phyloP scores from a whole-genome alignment of 106 monocot species.

The Dendrobium catenatum region DNA sequence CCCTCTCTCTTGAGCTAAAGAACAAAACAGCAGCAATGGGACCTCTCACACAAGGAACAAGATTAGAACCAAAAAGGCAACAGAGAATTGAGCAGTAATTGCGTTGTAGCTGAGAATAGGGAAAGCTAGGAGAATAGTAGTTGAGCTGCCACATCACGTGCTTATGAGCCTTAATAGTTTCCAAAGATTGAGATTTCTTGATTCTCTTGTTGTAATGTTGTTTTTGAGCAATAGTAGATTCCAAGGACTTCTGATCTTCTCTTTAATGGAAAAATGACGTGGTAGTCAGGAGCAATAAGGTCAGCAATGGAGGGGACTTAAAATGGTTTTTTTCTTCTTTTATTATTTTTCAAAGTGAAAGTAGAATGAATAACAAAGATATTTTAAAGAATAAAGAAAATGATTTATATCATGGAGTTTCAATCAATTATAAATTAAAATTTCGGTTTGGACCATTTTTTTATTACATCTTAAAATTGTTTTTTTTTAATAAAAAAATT shows the following conservation, averaged over 20 bases:
- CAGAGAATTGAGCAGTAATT: not conserved
- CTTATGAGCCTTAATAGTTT: not conserved
- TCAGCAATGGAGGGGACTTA: too few relatives aligned
- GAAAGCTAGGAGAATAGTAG: not conserved
- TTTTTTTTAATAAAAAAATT: too few relatives aligned
- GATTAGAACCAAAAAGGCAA: not conserved
- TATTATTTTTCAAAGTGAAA: too few relatives aligned
- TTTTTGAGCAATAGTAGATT: not conserved
- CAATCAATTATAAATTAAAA: too few relatives aligned
- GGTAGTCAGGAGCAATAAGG: too few relatives aligned
- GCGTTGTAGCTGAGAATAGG: not conserved
- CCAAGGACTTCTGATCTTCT: not conserved
- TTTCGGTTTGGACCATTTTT: too few relatives aligned
- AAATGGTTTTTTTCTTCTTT: too few relatives aligned
- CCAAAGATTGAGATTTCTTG: not conserved
- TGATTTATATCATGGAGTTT: too few relatives aligned
- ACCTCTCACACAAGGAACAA: not conserved
- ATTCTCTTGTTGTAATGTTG: not conserved
- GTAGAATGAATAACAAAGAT: too few relatives aligned
- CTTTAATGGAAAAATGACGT: not conserved
- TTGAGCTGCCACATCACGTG: not conserved
- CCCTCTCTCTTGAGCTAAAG: not conserved
- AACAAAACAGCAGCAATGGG: not conserved
- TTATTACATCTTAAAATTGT: too few relatives aligned
- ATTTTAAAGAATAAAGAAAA: too few relatives aligned